Percentiles rank a stretch among this genome's conserved stretches.
Evolutionary conservation across 2,329 filamentous ascomycete species (phyloP).

Genomic region (Sarocladium strictum): DNA sequence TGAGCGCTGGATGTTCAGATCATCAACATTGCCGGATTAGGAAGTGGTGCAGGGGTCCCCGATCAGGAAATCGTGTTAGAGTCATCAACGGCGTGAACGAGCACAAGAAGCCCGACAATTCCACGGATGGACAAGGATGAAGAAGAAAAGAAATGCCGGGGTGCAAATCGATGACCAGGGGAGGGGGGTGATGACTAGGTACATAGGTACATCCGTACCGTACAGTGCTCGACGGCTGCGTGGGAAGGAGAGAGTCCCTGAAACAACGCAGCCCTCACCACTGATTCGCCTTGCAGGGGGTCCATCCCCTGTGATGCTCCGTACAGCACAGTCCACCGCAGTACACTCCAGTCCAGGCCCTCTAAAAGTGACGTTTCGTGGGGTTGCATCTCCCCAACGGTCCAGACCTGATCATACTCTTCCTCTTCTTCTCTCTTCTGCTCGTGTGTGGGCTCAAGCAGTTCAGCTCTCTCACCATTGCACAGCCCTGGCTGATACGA

Average conservation of each 20-base stretch:
- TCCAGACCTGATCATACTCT: too few species aligned
- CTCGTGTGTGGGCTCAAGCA: too few species aligned
- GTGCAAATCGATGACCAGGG: too few species aligned
- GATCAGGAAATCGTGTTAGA: conserved; percentile 4
- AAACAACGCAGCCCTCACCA: neutral
- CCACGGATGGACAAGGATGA: too few species aligned
- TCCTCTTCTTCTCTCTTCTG: too few species aligned
- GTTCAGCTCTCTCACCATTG: too few species aligned
- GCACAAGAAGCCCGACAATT: neutral
- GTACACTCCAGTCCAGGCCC: too few species aligned
- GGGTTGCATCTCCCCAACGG: too few species aligned
- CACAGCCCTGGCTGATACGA: too few species aligned
- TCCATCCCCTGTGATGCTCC: too few species aligned
- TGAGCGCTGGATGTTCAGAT: neutral
- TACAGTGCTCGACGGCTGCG: neutral
- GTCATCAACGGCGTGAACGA: neutral
- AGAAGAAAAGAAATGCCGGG: too few species aligned
- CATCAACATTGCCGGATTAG: conserved; percentile 7
- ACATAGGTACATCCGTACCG: neutral
- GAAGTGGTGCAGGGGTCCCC: neutral
- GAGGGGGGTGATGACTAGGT: neutral
- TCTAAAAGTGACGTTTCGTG: neutral
- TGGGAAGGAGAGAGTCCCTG: neutral
- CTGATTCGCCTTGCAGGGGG: neutral
- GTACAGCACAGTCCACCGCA: too few species aligned